phyloP scores from a whole-genome alignment of 306 rosid species.

The Gillenia trifoliata region DNA sequence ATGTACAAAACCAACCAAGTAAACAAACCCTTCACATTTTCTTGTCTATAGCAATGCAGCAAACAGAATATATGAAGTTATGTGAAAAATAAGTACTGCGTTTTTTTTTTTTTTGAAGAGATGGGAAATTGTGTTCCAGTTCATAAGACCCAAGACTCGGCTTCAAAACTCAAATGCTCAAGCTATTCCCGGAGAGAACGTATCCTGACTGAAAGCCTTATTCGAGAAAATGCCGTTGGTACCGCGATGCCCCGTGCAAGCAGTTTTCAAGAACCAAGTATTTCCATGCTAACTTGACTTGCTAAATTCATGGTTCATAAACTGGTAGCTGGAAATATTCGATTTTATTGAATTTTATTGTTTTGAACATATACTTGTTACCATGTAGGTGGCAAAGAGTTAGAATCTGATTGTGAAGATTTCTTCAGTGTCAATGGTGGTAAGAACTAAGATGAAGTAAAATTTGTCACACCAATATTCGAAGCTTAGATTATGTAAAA shows the following conservation, averaged over 20 bases:
- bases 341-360: not conserved
- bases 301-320: not conserved
- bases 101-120: not conserved
- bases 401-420: conserved; percentile 50
- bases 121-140: conserved; percentile 35
- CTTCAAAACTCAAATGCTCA: conserved; percentile 13
- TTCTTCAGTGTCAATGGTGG: conserved; percentile 47
- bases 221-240: not conserved
- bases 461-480: not conserved
- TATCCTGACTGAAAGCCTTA: not conserved
- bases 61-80: too few relatives aligned
- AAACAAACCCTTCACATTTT: not conserved
- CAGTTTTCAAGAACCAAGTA: conserved; percentile 7
- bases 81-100: not conserved
- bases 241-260: conserved; percentile 2
- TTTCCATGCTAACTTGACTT: not conserved
- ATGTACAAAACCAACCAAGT: conserved; percentile 20
- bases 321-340: not conserved
- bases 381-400: conserved; percentile 22
- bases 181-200: conserved; percentile 14
- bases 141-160: conserved; percentile 18
- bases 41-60: too few relatives aligned
- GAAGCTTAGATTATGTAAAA: not conserved
- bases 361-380: not conserved
- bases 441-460: not conserved